phyloP scores from a whole-genome alignment of 2,329 filamentous ascomycete species.

The Penicillium frequentans region DNA sequence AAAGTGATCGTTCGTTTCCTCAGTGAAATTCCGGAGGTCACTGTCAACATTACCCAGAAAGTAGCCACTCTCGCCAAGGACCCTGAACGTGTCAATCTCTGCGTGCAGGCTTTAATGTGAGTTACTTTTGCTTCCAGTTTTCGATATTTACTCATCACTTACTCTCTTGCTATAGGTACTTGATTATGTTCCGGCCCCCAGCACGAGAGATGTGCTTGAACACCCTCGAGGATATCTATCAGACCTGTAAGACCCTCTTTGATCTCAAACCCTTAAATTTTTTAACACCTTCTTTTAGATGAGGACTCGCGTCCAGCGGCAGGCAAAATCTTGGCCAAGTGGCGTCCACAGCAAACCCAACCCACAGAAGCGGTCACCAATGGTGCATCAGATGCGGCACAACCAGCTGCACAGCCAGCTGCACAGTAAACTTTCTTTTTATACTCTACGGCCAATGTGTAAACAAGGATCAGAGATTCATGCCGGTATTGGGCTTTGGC shows the following conservation, averaged over 20 bases:
- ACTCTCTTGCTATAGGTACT: slow-evolving; percentile 42
- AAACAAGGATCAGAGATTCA: not conserved
- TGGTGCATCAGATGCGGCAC: not conserved
- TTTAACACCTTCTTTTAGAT: slow-evolving; percentile 28
- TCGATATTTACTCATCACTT: slow-evolving; percentile 1
- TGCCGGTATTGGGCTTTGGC: not conserved
- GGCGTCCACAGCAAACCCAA: slow-evolving; percentile 50
- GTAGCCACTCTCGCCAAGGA: slow-evolving; percentile 66
- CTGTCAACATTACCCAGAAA: slow-evolving; percentile 67
- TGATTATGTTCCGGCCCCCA: slow-evolving; percentile 61
- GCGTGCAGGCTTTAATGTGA: slow-evolving; percentile 58
- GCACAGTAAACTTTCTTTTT: not conserved
- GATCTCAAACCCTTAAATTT: not conserved
- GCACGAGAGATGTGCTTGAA: slow-evolving; percentile 59
- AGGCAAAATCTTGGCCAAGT: slow-evolving; percentile 56
- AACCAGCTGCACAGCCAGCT: not conserved
- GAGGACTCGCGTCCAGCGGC: slow-evolving; percentile 50
- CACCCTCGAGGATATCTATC: slow-evolving; percentile 59
- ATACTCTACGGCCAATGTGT: not conserved
- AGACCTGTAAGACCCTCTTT: slow-evolving; percentile 44
- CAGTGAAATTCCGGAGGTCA: slow-evolving; percentile 84
- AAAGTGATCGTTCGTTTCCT: slow-evolving; percentile 88
- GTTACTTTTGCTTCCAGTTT: slow-evolving; percentile 18
- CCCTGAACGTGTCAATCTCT: slow-evolving; percentile 62
- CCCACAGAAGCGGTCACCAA: slow-evolving; percentile 14